Base-by-base conservation (phyloP, 345 rosid genomes). In the Excoecaria agallocha region DNA sequence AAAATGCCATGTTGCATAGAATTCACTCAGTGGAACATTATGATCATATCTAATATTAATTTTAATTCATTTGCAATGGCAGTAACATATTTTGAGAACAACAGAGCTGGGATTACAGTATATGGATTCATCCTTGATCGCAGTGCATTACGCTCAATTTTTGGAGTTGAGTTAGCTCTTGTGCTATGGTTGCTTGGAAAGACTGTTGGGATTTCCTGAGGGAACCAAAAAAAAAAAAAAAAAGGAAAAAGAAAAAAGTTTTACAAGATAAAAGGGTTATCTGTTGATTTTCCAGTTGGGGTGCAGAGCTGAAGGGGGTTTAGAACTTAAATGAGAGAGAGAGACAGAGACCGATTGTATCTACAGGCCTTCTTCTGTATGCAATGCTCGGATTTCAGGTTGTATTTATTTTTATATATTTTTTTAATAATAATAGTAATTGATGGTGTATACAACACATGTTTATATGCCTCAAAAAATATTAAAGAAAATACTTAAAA, bases 11-110 rank as follows among this genome's bases (percentile, higher is more conserved):
- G 4, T 17, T 17, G 55, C 45, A 41, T 41, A n/a, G n/a, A n/a
- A n/a, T n/a, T n/a, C n/a, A n/a, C n/a, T n/a, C n/a, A n/a, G n/a
- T n/a, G n/a, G 55, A 51, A 51, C 19, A 12, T 12, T 5, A 6
- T 49, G 71, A 41, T 25, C 3, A 19, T 16, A 39, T 8, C 11
- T 17, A 20, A 13, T 56, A 12, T 12, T 57, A 12, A 41, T 57
- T 16, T 61, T 8, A 10, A 11, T 52, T 25, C 12, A 59, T 74
- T 55, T 38, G 66, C 5, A 30, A 50, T 74, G 78, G 84, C 89
- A 95, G 98, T 95, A 85, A 83, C 83, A 61, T 95, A 93, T 83
- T 93, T 93, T 24, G 98, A 95, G 91, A 95, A 93, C 83, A 95
- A 95, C 30, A 82, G 73, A 74, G 94, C 97, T 8, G 99, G 98